phyloP scores from a whole-genome alignment of 345 rosid species.

The Carallia pectinifolia region DNA sequence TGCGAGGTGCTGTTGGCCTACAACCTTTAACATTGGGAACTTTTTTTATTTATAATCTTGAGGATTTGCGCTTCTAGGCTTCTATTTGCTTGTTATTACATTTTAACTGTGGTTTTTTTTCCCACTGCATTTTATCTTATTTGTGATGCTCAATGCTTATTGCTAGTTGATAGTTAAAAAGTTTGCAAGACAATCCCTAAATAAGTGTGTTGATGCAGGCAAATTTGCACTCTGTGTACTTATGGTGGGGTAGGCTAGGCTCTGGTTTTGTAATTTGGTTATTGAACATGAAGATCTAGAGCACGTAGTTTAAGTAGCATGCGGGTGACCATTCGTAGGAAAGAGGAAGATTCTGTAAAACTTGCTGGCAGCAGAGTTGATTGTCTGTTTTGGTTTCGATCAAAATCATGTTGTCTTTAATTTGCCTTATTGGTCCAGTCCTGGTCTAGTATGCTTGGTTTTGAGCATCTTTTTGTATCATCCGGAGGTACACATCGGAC shows the following conservation, averaged over 20 bases:
- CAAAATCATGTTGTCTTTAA: neutral
- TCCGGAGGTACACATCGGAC: neutral
- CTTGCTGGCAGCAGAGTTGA: neutral
- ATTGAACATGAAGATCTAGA: neutral
- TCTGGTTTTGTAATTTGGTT: neutral
- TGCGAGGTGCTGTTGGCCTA: constrained; percentile 55
- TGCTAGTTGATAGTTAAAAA: neutral
- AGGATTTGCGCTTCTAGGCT: neutral
- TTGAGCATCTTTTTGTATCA: neutral
- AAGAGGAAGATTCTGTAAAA: neutral
- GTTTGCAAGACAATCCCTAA: neutral
- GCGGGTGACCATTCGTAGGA: too few relatives aligned
- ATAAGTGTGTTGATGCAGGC: neutral
- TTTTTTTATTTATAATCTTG: neutral
- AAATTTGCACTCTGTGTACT: neutral
- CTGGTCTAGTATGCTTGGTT: neutral
- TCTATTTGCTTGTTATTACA: neutral
- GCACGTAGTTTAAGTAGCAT: neutral
- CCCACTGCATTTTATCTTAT: neutral
- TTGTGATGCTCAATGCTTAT: neutral
- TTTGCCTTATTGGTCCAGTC: neutral
- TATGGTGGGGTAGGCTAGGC: neutral
- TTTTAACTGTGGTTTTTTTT: neutral
- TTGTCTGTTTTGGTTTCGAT: neutral
- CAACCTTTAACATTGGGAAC: neutral